Evolutionary conservation across 805 yeast genomes (phyloP).

Genomic region (Zygotorulaspora danielsina): DNA sequence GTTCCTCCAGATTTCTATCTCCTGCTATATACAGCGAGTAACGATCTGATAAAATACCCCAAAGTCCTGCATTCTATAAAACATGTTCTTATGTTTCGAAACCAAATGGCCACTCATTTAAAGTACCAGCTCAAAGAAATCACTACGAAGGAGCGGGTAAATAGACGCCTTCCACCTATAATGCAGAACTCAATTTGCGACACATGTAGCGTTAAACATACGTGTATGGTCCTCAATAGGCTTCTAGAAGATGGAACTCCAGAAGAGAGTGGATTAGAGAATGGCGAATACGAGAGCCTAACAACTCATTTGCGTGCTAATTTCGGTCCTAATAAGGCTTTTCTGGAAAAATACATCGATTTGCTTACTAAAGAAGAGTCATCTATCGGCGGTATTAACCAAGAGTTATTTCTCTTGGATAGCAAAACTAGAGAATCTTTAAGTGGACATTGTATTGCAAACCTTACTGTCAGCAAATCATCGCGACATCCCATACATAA

Average conservation of each 20-base stretch:
- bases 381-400: constrained; percentile 45
- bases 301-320: constrained; percentile 46
- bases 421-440: constrained; percentile 54
- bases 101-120: constrained; percentile 57
- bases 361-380: constrained; percentile 72
- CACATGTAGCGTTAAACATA: constrained; percentile 49
- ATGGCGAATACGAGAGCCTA: constrained; percentile 43
- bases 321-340: constrained; percentile 44
- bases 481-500: constrained; percentile 17
- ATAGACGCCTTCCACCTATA: constrained; percentile 50
- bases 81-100: constrained; percentile 67
- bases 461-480: constrained; percentile 40
- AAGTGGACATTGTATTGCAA: constrained; percentile 57
- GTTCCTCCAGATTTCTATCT: constrained; percentile 60
- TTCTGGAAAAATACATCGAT: constrained; percentile 69
- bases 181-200: constrained; percentile 54
- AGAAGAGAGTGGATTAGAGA: constrained; percentile 49
- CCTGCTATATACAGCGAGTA: constrained; percentile 67
- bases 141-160: constrained; percentile 3
- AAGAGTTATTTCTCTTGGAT: constrained; percentile 56
- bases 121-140: constrained; percentile 39
- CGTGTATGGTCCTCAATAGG: constrained; percentile 64
- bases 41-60: constrained; percentile 51
- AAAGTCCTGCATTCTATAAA: constrained; percentile 54
- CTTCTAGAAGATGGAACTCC: constrained; percentile 56